phyloP scores from a whole-genome alignment of 345 rosid species.

The Mercurialis annua region DNA sequence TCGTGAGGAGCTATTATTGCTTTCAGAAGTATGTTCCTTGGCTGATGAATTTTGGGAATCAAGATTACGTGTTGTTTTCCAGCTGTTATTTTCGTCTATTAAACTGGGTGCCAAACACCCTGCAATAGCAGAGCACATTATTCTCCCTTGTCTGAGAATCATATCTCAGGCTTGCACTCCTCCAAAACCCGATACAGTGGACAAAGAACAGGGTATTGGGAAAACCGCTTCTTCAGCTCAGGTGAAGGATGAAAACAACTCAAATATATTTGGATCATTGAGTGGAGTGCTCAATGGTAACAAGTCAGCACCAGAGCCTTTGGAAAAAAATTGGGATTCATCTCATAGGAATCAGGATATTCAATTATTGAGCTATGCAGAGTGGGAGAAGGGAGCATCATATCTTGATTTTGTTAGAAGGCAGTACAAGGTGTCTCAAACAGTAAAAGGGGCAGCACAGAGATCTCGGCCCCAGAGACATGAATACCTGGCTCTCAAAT shows the following conservation, averaged over 20 bases:
- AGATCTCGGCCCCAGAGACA: slow-evolving; percentile 70
- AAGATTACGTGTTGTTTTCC: slow-evolving; percentile 88
- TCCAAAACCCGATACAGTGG: slow-evolving; percentile 88
- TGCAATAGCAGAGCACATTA: slow-evolving; percentile 92
- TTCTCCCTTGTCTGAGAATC: slow-evolving; percentile 95
- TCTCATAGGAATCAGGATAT: slow-evolving; percentile 70
- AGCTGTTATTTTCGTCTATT: slow-evolving; percentile 87
- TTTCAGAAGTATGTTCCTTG: slow-evolving; percentile 93
- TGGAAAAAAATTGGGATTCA: slow-evolving; percentile 59
- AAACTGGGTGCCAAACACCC: slow-evolving; percentile 98
- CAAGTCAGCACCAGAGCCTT: slow-evolving; percentile 47
- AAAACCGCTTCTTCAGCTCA: slow-evolving; percentile 50
- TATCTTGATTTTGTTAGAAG: slow-evolving; percentile 98
- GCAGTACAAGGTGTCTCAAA: slow-evolving; percentile 86
- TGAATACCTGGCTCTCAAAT: slow-evolving; percentile 86
- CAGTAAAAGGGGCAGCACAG: slow-evolving; percentile 59
- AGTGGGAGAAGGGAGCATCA: slow-evolving; percentile 98
- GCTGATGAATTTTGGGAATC: slow-evolving; percentile 99
- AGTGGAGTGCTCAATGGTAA: slow-evolving; percentile 32
- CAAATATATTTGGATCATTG: slow-evolving; percentile 39
- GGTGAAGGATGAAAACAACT: slow-evolving; percentile 59
- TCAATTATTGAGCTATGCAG: slow-evolving; percentile 84
- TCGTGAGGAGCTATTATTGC: slow-evolving; percentile 89
- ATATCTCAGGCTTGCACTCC: slow-evolving; percentile 96
- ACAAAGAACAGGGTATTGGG: slow-evolving; percentile 58